Percentiles rank a stretch among this genome's conserved stretches.
These are phyloP conservation scores for Leersia perrieri DNA, from an alignment of 176 grass and related monocot genomes.

Conservation along the genomic window DNA sequence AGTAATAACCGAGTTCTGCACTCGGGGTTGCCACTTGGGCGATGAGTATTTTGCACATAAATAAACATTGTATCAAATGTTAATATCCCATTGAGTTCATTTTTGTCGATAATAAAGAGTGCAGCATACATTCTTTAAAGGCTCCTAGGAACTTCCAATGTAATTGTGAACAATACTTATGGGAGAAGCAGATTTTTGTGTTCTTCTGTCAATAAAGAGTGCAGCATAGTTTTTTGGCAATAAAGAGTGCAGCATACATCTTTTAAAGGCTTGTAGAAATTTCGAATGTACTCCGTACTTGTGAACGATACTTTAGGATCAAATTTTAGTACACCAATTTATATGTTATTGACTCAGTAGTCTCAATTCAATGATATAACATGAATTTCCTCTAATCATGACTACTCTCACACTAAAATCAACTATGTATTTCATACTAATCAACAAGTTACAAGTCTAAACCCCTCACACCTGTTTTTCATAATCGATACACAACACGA, in stretches of 20 bases:
- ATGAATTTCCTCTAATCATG: background rate
- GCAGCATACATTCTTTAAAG: background rate
- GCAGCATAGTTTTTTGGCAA: conserved; percentile 15
- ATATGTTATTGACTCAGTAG: background rate
- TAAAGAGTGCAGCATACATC: background rate
- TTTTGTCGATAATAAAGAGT: conserved; percentile 29
- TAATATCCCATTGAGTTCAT: conserved; percentile 22
- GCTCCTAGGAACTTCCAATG: background rate
- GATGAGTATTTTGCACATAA: conserved; percentile 50
- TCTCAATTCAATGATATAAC: background rate
- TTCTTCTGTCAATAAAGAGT: too few relatives aligned
- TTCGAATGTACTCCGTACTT: too few relatives aligned
- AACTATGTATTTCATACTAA: background rate
- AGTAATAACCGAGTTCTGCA: conserved; percentile 17
- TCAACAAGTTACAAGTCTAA: background rate
- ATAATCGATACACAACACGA: background rate
- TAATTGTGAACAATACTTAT: too few relatives aligned
- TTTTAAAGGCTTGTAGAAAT: too few relatives aligned
- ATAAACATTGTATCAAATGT: conserved; percentile 47
- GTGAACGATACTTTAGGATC: too few relatives aligned
- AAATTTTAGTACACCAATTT: too few relatives aligned
- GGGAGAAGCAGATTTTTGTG: background rate
- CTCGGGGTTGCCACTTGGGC: conserved; percentile 26
- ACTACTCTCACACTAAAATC: too few relatives aligned
- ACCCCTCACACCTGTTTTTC: background rate